Base-by-base conservation (phyloP, 805 yeast species). In the Yamadazyma tumulicola region DNA sequence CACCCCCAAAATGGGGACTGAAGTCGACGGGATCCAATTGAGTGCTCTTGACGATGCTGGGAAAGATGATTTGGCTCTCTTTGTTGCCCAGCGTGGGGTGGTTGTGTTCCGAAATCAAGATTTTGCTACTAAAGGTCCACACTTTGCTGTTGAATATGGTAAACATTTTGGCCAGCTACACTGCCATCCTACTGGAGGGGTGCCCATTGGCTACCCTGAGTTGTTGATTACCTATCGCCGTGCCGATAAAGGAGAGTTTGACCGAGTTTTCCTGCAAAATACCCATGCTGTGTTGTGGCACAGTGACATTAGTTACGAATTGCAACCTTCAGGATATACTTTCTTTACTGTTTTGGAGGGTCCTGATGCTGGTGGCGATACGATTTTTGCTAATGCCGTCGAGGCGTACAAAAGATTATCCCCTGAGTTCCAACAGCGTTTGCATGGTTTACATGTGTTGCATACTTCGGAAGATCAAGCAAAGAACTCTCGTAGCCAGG, bases 401-500 rank as follows among this genome's bases (percentile, higher is more conserved):
- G 87, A 81, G 54, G 87, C 86, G 8, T 84, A 79, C 57, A 74
- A 79, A 39, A 64, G 89, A 48, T 67, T 84, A 34, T 81, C 89
- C 1, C 83, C 84, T 16, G 72, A 64, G 19, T 73, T 82, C 64
- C 70, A 78, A 52, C 61, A 75, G 48, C 61, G 79, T 43, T 55
- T 83, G 28, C 65, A 68, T 13, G 81, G 81, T 0, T 68, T 84
- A 48, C 75, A 77, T 48, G 89, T 79, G 3, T 63, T 77, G 27
- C 89, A 85, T 61, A 72, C 87, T 9, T 81, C 85, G 1, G 74
- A 64, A 34, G 85, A 76, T 37, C 93, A 84, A 59, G 89, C 88
- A 1, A 55, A 53, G 6, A 76, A 70, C 47, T 70, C 88, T 5
- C 59, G 64, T 36, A 47, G 41, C 13, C 54, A 54, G 29, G 89